Base-by-base conservation (phyloP, 805 yeast genomes). In the Saccharomycopsis fodiens region DNA sequence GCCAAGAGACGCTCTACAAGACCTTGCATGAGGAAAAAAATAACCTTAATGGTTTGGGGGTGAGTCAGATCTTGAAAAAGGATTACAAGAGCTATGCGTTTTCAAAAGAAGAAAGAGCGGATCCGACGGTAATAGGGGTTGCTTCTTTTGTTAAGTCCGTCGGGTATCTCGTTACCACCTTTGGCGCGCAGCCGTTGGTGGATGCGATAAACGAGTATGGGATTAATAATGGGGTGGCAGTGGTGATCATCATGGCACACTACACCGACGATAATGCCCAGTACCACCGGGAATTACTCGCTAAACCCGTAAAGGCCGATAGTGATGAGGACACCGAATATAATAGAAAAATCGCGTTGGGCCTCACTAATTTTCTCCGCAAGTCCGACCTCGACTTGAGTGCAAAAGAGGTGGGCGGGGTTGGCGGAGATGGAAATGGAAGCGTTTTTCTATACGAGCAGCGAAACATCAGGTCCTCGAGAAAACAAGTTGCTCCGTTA, bases 401-500 rank as follows among this genome's bases (percentile, higher is more conserved):
- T 12, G 29, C 15, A 12, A 10, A 10, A 25, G 29, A 7, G 6
- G 10, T 25, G 10, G 29, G 29, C 10, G 29, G 10, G 10, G 10
- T 10, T 25, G 29, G 29, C 6, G 29, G 29, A 6, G 29, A 25
- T 7, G 29, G 29, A n/a, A n/a, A n/a, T n/a, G n/a, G n/a, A n/a
- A n/a, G n/a, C n/a, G n/a, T n/a, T n/a, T n/a, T n/a, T n/a, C n/a
- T 25, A 10, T 25, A 25, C 29, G 10, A 25, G 10, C 83, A 82
- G 57, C 70, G 69, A 51, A 78, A 82, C 49, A 55, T 72, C 12
- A 59, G 64, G 5, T 89, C 91, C 1, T 83, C 93, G 30, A 72
- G 97, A 55, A 89, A 89, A 59, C 94, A 85, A 59, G 85, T 88
- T 10, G 95, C 85, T 3, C 97, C 97, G 1, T 57, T 68, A 12